Evolutionary conservation across 495 filamentous ascomycete species (phyloP), one percentile per base, ranked within the genome.

Genomic region (Penicillium crystallinum): DNA sequence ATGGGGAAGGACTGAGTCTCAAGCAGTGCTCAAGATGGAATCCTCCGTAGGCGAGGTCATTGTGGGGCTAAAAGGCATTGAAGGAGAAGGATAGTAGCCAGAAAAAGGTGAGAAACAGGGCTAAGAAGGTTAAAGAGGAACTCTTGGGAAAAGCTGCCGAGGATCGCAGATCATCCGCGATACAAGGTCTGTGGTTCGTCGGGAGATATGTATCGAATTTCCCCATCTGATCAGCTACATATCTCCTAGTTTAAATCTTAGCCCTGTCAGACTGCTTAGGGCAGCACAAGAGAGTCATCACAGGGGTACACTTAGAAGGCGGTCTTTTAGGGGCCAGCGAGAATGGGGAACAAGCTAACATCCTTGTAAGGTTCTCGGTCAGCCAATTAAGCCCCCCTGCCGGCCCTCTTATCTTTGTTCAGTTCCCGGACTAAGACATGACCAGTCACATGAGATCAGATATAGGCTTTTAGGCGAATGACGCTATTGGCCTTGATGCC

Each of bases 111-210:
- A 58, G 29, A 49, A 47, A 23, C 5, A 55, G 22, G 31, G 52
- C 40, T 38, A 58, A 23, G 3, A 55, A 18, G 31, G 52, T 36
- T 38, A 58, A 21, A n/a, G 27, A 5, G 36, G 49, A 31, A 48
- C 42, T 56, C 59, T 40, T 50, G 57, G 58, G 45, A 30, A 61
- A 56, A 46, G 46, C 52, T 58, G 57, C 61, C 61, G 52, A 64
- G 52, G 31, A 52, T 38, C 44, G 60, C 39, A 55, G 61, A 64
- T 64, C 61, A 61, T 42, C 61, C 58, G 61, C 18, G 23, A 47
- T 47, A 23, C 21, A 29, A 2, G 1, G 25, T 43, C n/a, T 12
- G 23, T 43, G 40, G 40, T 43, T 43, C 40, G 25, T 43, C 40
- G 38, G 19, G 37, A 21, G n/a, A 38, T 19, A 29, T 36, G 34